Evolutionary conservation across 2,329 filamentous ascomycete species (phyloP).

Genomic region (Byssoonygena ceratinophila): DNA sequence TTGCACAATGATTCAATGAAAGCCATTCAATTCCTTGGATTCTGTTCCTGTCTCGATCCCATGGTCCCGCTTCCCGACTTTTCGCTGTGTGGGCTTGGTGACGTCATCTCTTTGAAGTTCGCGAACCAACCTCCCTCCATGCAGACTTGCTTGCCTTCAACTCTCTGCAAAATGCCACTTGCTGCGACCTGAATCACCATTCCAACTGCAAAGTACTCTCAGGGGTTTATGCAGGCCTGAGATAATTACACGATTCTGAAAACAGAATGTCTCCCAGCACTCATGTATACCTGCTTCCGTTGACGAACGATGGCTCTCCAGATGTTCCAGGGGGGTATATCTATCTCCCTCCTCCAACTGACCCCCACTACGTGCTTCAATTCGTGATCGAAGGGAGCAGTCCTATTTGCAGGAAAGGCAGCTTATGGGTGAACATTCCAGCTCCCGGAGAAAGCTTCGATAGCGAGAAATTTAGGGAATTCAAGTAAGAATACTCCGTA

Average conservation of each 20-base stretch:
- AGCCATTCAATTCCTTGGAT: constrained; percentile 2
- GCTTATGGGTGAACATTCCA: constrained; percentile 93
- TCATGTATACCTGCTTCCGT: constrained; percentile 68
- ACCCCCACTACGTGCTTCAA: constrained; percentile 64
- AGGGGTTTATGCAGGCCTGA: neutral
- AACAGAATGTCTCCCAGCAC: neutral
- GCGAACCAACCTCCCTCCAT: no score
- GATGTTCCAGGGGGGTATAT: constrained; percentile 83
- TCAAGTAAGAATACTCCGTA: constrained; percentile 61
- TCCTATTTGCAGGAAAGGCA: constrained; percentile 88
- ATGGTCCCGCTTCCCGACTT: neutral
- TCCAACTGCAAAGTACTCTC: neutral
- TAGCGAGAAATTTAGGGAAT: constrained; percentile 71
- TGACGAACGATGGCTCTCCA: constrained; percentile 88
- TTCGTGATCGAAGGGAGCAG: constrained; percentile 92
- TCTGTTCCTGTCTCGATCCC: neutral
- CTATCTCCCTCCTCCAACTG: constrained; percentile 68
- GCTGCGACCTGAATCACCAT: no score
- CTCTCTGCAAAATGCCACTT: no score
- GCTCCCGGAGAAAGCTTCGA: constrained; percentile 63
- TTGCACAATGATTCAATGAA: no score
- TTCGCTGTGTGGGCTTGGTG: no score
- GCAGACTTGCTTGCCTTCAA: no score
- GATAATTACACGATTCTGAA: neutral
- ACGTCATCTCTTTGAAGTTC: neutral